Conservation (phyloP, 352 stramenopile genomes). For the Phytopythium ostracodes region DNA sequence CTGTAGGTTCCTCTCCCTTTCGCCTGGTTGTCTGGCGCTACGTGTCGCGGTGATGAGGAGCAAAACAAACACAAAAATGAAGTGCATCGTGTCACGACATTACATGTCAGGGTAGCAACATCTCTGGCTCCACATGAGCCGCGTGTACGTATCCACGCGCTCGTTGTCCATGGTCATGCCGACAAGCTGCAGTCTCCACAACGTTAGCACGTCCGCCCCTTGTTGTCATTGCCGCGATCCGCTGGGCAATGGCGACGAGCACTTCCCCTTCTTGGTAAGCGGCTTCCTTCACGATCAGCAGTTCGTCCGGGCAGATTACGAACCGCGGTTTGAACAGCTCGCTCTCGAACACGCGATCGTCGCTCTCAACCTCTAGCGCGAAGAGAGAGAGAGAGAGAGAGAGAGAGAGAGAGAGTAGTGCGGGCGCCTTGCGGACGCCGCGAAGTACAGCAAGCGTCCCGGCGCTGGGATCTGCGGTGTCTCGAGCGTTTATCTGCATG, state of each 20-base stretch:
- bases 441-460: background rate
- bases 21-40: no score
- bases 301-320: background rate
- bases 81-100: background rate
- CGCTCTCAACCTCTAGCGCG: background rate
- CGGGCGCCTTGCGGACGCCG: background rate
- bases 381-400: no score
- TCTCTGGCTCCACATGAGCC: background rate
- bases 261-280: background rate
- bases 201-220: background rate
- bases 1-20: background rate
- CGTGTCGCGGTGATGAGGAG: background rate
- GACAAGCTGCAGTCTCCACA: no score
- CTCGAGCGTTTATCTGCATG: no score
- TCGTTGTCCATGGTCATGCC: background rate
- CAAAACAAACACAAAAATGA: background rate
- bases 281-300: background rate
- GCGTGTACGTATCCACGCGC: background rate
- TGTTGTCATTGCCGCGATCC: background rate
- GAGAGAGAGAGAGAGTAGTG: background rate
- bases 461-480: background rate
- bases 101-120: background rate
- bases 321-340: background rate
- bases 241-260: background rate
- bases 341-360: background rate